A percentile compares a stretch with the other conserved stretches of the same genome.
phyloP scores from a whole-genome alignment of 1,284 basidiomycete species.

The Ceraceosorus bombacis region DNA sequence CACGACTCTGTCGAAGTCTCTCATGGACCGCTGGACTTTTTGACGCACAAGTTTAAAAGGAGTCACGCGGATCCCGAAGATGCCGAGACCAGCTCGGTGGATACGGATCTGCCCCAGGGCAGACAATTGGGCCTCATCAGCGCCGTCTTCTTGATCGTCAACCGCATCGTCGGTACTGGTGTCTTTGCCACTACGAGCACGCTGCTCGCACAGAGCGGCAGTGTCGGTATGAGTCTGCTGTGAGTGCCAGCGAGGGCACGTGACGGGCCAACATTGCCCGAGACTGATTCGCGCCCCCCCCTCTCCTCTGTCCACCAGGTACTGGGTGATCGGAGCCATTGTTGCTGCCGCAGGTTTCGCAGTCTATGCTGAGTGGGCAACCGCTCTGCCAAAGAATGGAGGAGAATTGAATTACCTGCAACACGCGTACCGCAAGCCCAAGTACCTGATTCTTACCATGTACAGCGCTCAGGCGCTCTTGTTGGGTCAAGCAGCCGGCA shows the following conservation, averaged over 20 bases:
- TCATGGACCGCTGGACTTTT: too few species aligned
- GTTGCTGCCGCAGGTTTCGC: constrained; percentile 59
- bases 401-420: constrained; percentile 71
- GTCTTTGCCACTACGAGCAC: constrained; percentile 67
- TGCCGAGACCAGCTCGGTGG: neutral
- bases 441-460: constrained; percentile 58
- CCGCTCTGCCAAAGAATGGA: constrained; percentile 62
- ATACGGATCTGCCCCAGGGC: constrained; percentile 16
- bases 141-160: constrained; percentile 65
- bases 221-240: constrained; percentile 51
- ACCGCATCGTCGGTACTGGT: constrained; percentile 70
- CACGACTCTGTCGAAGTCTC: too few species aligned
- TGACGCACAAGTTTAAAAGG: too few species aligned
- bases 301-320: constrained; percentile 52
- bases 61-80: too few species aligned
- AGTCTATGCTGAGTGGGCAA: constrained; percentile 64
- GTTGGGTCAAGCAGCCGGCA: constrained; percentile 58
- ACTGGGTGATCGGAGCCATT: constrained; percentile 64
- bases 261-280: neutral
- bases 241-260: too few species aligned
- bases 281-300: constrained; percentile 45
- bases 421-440: constrained; percentile 61
- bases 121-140: constrained; percentile 52
- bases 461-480: constrained; percentile 60
- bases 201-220: constrained; percentile 61